These are phyloP conservation scores for Coemansia sp. DNA, from an alignment of 192 early-diverging fungal genomes.

Conservation along the genomic window DNA sequence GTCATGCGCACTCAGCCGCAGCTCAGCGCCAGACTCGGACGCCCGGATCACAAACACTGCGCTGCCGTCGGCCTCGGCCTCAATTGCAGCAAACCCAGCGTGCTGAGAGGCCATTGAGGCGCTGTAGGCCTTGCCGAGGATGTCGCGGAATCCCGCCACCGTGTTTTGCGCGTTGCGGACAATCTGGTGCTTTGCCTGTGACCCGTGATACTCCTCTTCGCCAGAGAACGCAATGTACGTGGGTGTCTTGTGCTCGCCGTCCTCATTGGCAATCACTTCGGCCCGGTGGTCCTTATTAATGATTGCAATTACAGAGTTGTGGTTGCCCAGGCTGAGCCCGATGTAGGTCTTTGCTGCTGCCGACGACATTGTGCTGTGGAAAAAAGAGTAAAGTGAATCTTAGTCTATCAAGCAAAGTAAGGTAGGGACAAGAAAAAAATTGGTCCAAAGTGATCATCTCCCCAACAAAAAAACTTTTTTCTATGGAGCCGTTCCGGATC, in stretches of 20 bases:
- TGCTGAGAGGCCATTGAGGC: slow-evolving; percentile 37
- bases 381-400: neutral
- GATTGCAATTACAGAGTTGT: slow-evolving; percentile 81
- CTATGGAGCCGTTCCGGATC: neutral
- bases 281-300: slow-evolving; percentile 68
- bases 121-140: slow-evolving; percentile 62
- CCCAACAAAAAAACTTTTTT: neutral
- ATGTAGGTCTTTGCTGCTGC: slow-evolving; percentile 52
- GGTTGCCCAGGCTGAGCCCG: slow-evolving; percentile 83
- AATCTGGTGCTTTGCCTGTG: slow-evolving; percentile 80
- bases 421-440: neutral
- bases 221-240: slow-evolving; percentile 89
- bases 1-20: slow-evolving; percentile 67
- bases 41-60: slow-evolving; percentile 64
- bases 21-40: slow-evolving; percentile 51
- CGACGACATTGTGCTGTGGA: slow-evolving; percentile 13
- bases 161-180: slow-evolving; percentile 88
- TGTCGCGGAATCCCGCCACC: slow-evolving; percentile 80
- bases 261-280: slow-evolving; percentile 96
- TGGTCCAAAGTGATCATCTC: too few relatives aligned
- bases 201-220: slow-evolving; percentile 78
- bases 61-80: slow-evolving; percentile 56
- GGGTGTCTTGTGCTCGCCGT: slow-evolving; percentile 95
- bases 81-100: slow-evolving; percentile 54
- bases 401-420: slow-evolving; percentile 6